Base-by-base conservation (phyloP, 805 yeast species). In the Soucietia sequanensis region DNA sequence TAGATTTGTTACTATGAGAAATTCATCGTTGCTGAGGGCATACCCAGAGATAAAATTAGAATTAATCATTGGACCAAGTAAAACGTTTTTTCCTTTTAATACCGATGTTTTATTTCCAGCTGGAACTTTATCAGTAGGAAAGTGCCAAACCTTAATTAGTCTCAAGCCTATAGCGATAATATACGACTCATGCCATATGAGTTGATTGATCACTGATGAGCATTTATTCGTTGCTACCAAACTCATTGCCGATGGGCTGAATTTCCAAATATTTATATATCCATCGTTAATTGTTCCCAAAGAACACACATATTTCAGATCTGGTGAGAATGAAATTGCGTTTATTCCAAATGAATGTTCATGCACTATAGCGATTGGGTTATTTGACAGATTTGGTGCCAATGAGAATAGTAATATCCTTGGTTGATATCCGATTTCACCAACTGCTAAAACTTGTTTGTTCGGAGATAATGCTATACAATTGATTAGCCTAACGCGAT, bases 241-340 rank as follows among this genome's bases (percentile, higher is more conserved):
- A 4, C 50, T 48, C 5, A 54, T 44, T 1, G 48, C 21, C 0
- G 35, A 25, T 4, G 47, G 26, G 4, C 43, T 41, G 10, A 73
- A 48, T 30, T 55, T 65, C 90, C 91, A 84, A 6, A 84, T 56
- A 44, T 77, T 74, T 9, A 84, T 48, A 38, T 69, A 80, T 1
- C 90, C 88, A 52, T 84, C 93, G 44, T 78, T 80, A 3, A 78
- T 62, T n/a, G 75, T 60, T 0, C 91, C 91, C 31, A 82, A 55
- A 7, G 87, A 78, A 22, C 82, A 74, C 22, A 84, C 56, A 36
- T 52, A 64, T 26, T 56, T 62, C 33, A 82, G 80, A 41, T 79
- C 76, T 0, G 79, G 77, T 0, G 85, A 75, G 50, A 84, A 84
- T 14, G 62, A 56, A 12, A 84, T 46, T 6, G 65, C 60, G 23